These are phyloP conservation scores for Candida morakotiae DNA, from an alignment of 805 yeast species.

Conservation along the genomic window DNA sequence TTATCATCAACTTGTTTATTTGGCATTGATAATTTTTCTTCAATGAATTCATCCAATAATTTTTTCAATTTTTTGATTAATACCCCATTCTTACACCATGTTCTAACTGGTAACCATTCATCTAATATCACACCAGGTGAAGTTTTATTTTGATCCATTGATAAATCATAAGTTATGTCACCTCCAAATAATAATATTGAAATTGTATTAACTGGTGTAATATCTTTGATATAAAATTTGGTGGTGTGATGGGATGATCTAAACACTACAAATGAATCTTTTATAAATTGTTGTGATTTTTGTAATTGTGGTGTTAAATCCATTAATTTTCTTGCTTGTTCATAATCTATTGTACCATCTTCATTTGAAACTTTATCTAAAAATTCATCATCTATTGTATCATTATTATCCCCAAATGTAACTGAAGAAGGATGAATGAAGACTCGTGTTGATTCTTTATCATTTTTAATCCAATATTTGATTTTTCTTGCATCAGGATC, in stretches of 20 bases:
- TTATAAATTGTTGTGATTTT: constrained; percentile 28
- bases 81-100: constrained; percentile 95
- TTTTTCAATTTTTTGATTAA: constrained; percentile 65
- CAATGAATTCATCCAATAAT: constrained; percentile 65
- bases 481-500: constrained; percentile 77
- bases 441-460: constrained; percentile 56
- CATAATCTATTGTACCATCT: constrained; percentile 37
- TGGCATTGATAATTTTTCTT: constrained; percentile 47
- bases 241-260: constrained; percentile 57
- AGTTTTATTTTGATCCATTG: constrained; percentile 41
- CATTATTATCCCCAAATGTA: constrained; percentile 46
- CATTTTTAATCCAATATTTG: constrained; percentile 66
- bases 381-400: constrained; percentile 8
- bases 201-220: constrained; percentile 75
- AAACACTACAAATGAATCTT: constrained; percentile 61
- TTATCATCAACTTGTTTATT: constrained; percentile 16
- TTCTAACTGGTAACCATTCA: constrained; percentile 83
- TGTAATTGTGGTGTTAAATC: constrained; percentile 39
- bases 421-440: constrained; percentile 86
- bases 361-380: constrained; percentile 19
- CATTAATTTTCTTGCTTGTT: constrained; percentile 23
- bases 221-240: constrained; percentile 65
- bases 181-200: constrained; percentile 84
- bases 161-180: constrained; percentile 54
- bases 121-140: constrained; percentile 85